Percentiles rank a stretch among this genome's conserved stretches.
phyloP scores from a whole-genome alignment of 495 filamentous ascomycete species.

The Penicillium macrosclerotiorum region DNA sequence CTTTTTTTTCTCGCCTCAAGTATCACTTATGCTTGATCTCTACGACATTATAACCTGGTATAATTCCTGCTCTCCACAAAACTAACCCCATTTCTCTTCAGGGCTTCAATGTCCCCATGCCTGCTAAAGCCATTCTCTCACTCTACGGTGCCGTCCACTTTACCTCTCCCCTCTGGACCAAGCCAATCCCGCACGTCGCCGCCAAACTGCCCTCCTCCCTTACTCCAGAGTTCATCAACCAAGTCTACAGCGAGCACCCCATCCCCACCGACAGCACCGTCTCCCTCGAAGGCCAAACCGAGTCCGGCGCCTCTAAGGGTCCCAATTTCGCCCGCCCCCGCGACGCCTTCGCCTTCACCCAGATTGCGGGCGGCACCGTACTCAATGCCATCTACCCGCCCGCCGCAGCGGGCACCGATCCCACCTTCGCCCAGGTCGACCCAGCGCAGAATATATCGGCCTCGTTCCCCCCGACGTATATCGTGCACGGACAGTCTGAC shows the following conservation, averaged over 20 bases:
- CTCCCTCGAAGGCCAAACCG: conserved; percentile 33
- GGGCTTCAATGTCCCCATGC: conserved; percentile 28
- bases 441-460: conserved; percentile 19
- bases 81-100: conserved; percentile 13
- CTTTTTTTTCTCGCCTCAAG: no score
- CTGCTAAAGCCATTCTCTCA: conserved; percentile 30
- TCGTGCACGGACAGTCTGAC: conserved; percentile 30
- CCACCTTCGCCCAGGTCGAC: conserved; percentile 22
- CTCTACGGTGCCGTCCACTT: conserved; percentile 39
- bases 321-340: conserved; percentile 30
- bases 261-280: conserved; percentile 30
- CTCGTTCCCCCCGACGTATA: conserved; percentile 31
- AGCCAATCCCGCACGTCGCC: conserved; percentile 65
- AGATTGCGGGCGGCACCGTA: conserved; percentile 32
- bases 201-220: conserved; percentile 23
- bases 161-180: conserved; percentile 48
- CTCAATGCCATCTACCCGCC: conserved; percentile 25
- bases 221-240: conserved; percentile 15
- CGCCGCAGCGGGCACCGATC: conserved; percentile 2
- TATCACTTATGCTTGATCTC: no score
- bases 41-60: no score
- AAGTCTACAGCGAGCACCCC: conserved; percentile 27
- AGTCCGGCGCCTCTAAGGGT: conserved; percentile 16
- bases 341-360: conserved; percentile 37
- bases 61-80: background rate